Evolutionary conservation across 2,329 filamentous ascomycete genomes (phyloP).

Genomic region (Chalaropsis thielavioides): DNA sequence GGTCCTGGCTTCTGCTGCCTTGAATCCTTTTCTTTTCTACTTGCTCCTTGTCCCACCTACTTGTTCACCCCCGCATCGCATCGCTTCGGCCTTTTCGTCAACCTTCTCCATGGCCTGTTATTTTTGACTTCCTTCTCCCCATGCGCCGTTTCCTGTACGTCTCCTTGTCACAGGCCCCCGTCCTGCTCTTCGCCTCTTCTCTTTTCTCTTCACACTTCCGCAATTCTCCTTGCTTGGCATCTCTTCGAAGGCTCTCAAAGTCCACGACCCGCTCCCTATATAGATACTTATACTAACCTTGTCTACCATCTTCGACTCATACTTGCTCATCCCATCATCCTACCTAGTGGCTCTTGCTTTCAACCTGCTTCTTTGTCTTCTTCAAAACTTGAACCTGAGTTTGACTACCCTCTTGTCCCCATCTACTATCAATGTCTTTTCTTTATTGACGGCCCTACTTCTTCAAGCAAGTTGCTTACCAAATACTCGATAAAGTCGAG

Average conservation of each 20-base stretch:
- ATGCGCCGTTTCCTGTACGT: background rate
- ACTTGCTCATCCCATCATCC: background rate
- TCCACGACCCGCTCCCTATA: background rate
- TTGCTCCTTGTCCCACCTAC: background rate
- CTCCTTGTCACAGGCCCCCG: slow-evolving; percentile 7
- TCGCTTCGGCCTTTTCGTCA: background rate
- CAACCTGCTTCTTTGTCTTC: background rate
- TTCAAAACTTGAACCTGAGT: background rate
- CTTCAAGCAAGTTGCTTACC: background rate
- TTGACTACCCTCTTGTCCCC: background rate
- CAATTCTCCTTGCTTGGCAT: slow-evolving; percentile 5
- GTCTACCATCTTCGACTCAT: background rate
- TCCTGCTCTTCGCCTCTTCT: slow-evolving; percentile 2
- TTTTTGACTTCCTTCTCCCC: background rate
- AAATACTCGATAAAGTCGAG: background rate
- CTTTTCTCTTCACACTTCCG: slow-evolving; percentile 6
- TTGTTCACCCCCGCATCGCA: background rate
- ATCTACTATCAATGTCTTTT: background rate
- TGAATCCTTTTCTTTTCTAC: background rate
- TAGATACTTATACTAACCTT: background rate
- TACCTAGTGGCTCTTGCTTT: background rate
- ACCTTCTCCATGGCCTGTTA: background rate
- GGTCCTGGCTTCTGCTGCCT: background rate
- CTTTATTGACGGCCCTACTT: background rate
- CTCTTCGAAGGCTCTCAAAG: background rate